Evolutionary conservation across 441 rosid species (phyloP).

Genomic region (Eutrema salsugineum): DNA sequence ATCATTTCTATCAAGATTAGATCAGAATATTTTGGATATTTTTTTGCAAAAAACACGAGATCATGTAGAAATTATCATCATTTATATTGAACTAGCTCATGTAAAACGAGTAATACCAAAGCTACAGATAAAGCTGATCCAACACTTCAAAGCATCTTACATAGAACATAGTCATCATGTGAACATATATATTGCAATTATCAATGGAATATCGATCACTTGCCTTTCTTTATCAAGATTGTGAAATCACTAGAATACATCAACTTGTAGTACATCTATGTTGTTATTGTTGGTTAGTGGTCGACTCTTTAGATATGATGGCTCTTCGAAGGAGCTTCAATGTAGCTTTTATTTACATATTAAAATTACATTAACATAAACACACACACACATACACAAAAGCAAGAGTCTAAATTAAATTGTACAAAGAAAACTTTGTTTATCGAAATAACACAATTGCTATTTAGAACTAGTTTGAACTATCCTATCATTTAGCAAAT

Average conservation of each 20-base stretch:
- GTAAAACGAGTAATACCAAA: background rate
- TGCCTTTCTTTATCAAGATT: background rate
- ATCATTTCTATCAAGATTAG: background rate
- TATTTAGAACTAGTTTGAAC: background rate
- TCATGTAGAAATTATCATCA: background rate
- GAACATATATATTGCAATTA: background rate
- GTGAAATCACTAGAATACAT: background rate
- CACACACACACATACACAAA: background rate
- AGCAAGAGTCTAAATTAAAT: too few species aligned
- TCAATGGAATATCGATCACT: background rate
- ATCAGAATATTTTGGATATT: background rate
- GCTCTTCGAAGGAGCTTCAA: background rate
- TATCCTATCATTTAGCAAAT: background rate
- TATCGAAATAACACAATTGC: background rate
- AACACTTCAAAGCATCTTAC: background rate
- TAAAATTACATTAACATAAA: background rate
- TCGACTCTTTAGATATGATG: background rate
- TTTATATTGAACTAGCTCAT: background rate
- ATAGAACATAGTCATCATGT: too few species aligned
- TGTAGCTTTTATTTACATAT: background rate
- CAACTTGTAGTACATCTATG: background rate
- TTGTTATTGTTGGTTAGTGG: background rate
- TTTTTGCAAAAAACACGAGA: background rate
- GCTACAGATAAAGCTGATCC: background rate
- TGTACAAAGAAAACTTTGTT: too few species aligned